A percentile compares a stretch with the other conserved stretches of the same genome.
Evolutionary conservation across 208 protist genomes (phyloP).

Genomic region (Endotrypanum monterogeii): DNA sequence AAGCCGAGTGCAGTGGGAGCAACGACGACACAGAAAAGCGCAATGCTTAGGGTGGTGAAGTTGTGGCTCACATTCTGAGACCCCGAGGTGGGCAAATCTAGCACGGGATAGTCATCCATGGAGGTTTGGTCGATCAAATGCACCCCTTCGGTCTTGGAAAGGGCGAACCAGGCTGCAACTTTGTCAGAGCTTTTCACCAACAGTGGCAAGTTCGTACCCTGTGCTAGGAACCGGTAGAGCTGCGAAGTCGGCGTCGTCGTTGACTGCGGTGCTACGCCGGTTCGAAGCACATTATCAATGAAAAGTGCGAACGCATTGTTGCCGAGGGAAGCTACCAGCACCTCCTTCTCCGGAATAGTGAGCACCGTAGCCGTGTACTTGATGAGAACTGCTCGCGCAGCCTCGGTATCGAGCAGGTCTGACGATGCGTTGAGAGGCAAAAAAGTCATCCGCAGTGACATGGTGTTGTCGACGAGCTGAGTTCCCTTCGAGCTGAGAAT

Average conservation of each 20-base stretch:
- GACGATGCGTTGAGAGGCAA: slow-evolving; percentile 35
- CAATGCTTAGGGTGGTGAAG: slow-evolving; percentile 37
- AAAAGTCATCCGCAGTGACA: slow-evolving; percentile 47
- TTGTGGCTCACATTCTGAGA: neutral
- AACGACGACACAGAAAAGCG: slow-evolving; percentile 59
- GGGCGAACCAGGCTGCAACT: slow-evolving; percentile 38
- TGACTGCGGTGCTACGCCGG: slow-evolving; percentile 32
- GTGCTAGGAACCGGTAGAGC: slow-evolving; percentile 30
- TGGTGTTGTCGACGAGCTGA: slow-evolving; percentile 21
- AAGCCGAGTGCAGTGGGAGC: slow-evolving; percentile 56
- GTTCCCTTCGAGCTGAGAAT: slow-evolving; percentile 35
- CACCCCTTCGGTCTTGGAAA: slow-evolving; percentile 47
- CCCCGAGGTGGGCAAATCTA: slow-evolving; percentile 21
- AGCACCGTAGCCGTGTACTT: slow-evolving; percentile 16
- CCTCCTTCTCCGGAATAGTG: slow-evolving; percentile 18
- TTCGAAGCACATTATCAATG: slow-evolving; percentile 32
- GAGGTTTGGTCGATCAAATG: slow-evolving; percentile 38
- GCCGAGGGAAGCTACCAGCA: slow-evolving; percentile 29
- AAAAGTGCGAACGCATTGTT: slow-evolving; percentile 25
- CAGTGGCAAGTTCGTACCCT: slow-evolving; percentile 35
- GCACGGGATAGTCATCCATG: slow-evolving; percentile 26
- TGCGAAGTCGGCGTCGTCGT: slow-evolving; percentile 28
- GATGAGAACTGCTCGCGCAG: slow-evolving; percentile 16
- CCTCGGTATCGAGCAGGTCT: slow-evolving; percentile 30
- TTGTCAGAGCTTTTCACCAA: slow-evolving; percentile 28